Evolutionary conservation across 257 asterid species (phyloP).

Genomic region (Przewalskia tangutica): DNA sequence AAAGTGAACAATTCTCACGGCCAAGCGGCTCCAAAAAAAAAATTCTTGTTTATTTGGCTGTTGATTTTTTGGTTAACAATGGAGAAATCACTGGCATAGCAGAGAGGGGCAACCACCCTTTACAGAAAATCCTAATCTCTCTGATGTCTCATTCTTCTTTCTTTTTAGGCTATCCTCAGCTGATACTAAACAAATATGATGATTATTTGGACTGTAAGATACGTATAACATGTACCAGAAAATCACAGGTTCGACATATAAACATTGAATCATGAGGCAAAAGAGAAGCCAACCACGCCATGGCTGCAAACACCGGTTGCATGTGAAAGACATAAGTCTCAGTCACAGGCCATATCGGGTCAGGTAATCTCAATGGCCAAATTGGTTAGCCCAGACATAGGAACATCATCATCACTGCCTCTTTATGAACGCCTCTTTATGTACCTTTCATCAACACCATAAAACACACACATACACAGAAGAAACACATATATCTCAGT

Average conservation of each 20-base stretch:
- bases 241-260: neutral
- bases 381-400: too few relatives aligned
- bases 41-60: neutral
- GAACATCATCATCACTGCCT: too few relatives aligned
- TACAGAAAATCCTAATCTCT: neutral
- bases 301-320: conserved; percentile 25
- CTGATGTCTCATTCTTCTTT: neutral
- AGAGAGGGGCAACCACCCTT: neutral
- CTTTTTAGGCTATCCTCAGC: neutral
- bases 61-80: neutral
- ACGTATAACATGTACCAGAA: neutral
- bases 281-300: conserved; percentile 11
- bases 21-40: too few relatives aligned
- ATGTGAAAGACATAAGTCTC: neutral
- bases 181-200: neutral
- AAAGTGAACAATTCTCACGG: too few relatives aligned
- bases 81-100: neutral
- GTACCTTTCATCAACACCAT: neutral
- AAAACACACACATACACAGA: neutral
- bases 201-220: neutral
- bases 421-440: neutral
- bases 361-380: too few relatives aligned
- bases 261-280: neutral
- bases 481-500: neutral
- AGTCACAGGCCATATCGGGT: neutral